phyloP scores from a whole-genome alignment of 78 protist genomes.

The Ministeria vibrans region DNA sequence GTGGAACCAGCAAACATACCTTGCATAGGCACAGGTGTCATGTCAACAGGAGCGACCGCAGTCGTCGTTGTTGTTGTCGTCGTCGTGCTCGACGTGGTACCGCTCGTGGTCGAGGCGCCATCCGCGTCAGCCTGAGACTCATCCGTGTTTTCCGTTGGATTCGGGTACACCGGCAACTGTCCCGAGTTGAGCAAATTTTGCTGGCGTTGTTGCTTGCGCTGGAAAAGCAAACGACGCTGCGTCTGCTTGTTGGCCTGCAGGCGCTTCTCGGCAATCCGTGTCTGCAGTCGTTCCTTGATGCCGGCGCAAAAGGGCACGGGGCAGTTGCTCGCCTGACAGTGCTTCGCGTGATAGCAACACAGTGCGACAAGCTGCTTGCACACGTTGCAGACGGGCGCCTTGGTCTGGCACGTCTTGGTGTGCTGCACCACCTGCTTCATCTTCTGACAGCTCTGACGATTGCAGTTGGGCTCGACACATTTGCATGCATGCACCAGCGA shows the following conservation, averaged over 20 bases:
- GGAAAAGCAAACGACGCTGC: neutral
- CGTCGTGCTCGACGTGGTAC: no score
- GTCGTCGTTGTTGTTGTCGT: no score
- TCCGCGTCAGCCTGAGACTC: no score
- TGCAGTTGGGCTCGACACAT: neutral
- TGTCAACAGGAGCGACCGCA: no score
- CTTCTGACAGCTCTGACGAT: neutral
- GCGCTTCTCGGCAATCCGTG: neutral
- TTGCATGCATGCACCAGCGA: slow-evolving; percentile 17
- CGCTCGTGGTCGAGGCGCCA: no score
- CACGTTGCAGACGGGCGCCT: neutral
- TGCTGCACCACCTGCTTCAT: slow-evolving; percentile 11
- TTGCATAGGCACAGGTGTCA: no score
- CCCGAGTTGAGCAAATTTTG: no score
- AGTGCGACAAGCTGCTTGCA: slow-evolving; percentile 13
- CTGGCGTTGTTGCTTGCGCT: slow-evolving; percentile 3
- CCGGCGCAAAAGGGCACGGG: neutral
- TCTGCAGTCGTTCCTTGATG: neutral
- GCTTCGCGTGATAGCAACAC: slow-evolving; percentile 22
- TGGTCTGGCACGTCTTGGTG: slow-evolving; percentile 7
- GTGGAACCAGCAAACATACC: no score
- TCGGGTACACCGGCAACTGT: no score
- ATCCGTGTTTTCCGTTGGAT: no score
- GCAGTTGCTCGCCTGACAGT: neutral
- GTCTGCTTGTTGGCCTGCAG: neutral